Evolutionary conservation across 2,329 filamentous ascomycete genomes (phyloP).

Genomic region (Thielaviopsis musarum): DNA sequence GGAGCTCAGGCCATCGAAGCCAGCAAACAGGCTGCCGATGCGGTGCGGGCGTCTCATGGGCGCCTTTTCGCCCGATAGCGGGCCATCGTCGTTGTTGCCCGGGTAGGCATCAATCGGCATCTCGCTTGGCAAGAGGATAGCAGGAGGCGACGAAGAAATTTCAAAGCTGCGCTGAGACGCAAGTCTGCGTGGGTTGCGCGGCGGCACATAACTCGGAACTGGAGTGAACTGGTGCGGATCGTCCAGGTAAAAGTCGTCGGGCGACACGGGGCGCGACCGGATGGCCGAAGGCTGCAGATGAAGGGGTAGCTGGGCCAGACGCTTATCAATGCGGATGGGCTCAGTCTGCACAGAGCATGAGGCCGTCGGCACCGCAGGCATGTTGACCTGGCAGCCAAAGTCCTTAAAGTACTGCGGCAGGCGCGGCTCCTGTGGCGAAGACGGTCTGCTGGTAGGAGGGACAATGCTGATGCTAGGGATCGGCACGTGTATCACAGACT

Average conservation of each 20-base stretch:
- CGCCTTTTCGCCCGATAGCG: conserved; percentile 40
- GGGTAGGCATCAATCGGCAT: conserved; percentile 51
- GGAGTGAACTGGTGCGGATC: conserved; percentile 31
- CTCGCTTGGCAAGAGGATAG: conserved; percentile 16
- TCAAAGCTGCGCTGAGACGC: conserved; percentile 30
- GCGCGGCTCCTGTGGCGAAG: conserved; percentile 55
- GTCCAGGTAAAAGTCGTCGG: conserved; percentile 21
- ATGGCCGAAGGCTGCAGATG: conserved; percentile 70
- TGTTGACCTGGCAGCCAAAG: conserved; percentile 60
- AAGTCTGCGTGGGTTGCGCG: conserved; percentile 42
- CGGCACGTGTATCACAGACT: conserved; percentile 21
- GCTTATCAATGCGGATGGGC: conserved; percentile 68
- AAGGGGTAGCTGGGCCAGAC: conserved; percentile 55
- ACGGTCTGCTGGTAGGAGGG: conserved; percentile 69
- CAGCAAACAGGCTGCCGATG: conserved; percentile 73
- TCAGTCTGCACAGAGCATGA: conserved; percentile 56
- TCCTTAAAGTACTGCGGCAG: conserved; percentile 73
- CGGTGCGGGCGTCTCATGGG: conserved; percentile 54
- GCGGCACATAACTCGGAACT: conserved; percentile 35
- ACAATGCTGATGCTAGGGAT: conserved; percentile 86
- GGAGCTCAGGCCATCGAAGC: conserved; percentile 58
- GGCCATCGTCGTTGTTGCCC: conserved; percentile 66
- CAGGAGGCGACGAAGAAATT: conserved; percentile 32
- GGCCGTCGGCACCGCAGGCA: conserved; percentile 21
- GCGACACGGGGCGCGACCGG: conserved; percentile 41